phyloP scores from a whole-genome alignment of 164 flowering plant genomes.

The Hamamelis virginiana region DNA sequence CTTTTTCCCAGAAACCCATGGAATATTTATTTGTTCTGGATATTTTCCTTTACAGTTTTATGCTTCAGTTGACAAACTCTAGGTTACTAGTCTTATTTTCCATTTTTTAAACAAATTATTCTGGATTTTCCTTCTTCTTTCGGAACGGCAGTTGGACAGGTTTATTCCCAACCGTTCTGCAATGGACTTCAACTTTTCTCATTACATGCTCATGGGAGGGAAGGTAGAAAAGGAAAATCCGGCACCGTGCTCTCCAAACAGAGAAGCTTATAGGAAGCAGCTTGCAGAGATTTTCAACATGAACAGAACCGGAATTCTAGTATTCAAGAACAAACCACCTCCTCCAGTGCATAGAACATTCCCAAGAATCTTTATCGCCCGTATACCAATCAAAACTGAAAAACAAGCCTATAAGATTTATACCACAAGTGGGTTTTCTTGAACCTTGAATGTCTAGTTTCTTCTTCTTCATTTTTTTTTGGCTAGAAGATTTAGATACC shows the following conservation, averaged over 20 bases:
- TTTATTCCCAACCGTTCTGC: slow-evolving; percentile 31
- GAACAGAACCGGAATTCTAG: slow-evolving; percentile 26
- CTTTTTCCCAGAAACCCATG: too few species aligned
- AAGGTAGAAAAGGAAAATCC: slow-evolving; percentile 27
- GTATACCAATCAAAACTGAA: neutral
- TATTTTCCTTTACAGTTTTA: too few species aligned
- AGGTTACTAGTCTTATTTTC: too few species aligned
- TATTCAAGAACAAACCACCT: slow-evolving; percentile 31
- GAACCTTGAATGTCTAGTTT: too few species aligned
- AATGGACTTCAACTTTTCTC: slow-evolving; percentile 30
- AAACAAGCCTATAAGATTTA: slow-evolving; percentile 18
- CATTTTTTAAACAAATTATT: neutral
- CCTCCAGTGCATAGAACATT: slow-evolving; percentile 16
- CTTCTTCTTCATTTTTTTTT: too few species aligned
- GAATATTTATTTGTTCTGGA: too few species aligned
- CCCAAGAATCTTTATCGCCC: slow-evolving; percentile 7
- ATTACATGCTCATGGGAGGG: slow-evolving; percentile 30
- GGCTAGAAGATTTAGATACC: too few species aligned
- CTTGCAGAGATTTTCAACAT: slow-evolving; percentile 24
- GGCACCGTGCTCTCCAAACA: slow-evolving; percentile 9
- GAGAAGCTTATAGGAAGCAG: slow-evolving; percentile 24
- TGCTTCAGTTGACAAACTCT: too few species aligned
- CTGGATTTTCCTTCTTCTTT: neutral
- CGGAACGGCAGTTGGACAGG: slow-evolving; percentile 21
- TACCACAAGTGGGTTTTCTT: slow-evolving; percentile 24